phyloP scores from a whole-genome alignment of 1,284 basidiomycete genomes.

The Marasmius tenuissimus region DNA sequence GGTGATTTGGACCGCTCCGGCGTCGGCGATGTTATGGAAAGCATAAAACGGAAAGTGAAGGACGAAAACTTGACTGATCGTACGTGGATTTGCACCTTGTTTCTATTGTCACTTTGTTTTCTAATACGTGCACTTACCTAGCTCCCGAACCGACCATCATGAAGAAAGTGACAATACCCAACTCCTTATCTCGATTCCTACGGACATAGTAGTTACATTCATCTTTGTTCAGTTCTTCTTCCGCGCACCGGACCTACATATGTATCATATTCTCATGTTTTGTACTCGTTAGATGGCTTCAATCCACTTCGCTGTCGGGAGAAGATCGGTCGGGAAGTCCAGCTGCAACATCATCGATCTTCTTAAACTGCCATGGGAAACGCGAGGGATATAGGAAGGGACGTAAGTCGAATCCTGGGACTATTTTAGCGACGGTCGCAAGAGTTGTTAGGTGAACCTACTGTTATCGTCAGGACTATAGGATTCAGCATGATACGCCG shows the following conservation, averaged over 20 bases:
- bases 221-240: background rate
- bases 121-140: slow-evolving; percentile 27
- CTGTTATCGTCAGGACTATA: slow-evolving; percentile 98
- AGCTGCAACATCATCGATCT: slow-evolving; percentile 86
- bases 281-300: background rate
- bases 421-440: background rate
- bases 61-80: slow-evolving; percentile 84
- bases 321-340: slow-evolving; percentile 71
- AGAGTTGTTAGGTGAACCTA: slow-evolving; percentile 36
- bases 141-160: slow-evolving; percentile 80
- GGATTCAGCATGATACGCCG: slow-evolving; percentile 94
- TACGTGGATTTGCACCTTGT: slow-evolving; percentile 42
- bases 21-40: slow-evolving; percentile 94
- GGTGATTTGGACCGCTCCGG: slow-evolving; percentile 89
- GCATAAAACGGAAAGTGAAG: slow-evolving; percentile 87
- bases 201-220: slow-evolving; percentile 7
- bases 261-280: background rate
- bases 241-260: background rate
- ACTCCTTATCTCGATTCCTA: slow-evolving; percentile 71
- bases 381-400: slow-evolving; percentile 95
- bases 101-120: slow-evolving; percentile 7
- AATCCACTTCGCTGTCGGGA: too few relatives aligned
- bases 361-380: slow-evolving; percentile 95
- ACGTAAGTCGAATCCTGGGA: slow-evolving; percentile 86
- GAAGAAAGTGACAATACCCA: slow-evolving; percentile 81